Evolutionary conservation across 1,139 yeast genomes (phyloP).

Genomic region (Chernovozyma sophiae-reginae): DNA sequence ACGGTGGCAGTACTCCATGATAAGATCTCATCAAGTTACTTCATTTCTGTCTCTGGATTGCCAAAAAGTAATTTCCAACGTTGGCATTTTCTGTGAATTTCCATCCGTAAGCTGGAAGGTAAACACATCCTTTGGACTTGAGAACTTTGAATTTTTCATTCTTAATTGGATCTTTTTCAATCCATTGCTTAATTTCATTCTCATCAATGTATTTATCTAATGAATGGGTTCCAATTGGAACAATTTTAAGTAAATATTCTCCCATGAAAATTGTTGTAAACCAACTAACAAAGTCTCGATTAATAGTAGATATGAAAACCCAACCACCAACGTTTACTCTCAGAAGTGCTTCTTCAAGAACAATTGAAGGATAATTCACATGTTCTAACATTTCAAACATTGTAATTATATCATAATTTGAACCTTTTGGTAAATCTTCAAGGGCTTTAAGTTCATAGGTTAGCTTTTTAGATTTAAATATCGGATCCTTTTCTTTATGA

Average conservation of each 20-base stretch:
- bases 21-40: no score
- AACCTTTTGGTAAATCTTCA: conserved; percentile 48
- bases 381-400: conserved; percentile 95
- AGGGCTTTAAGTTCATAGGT: conserved; percentile 57
- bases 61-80: conserved; percentile 87
- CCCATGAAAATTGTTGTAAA: conserved; percentile 91
- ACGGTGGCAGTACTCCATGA: no score
- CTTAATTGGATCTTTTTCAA: conserved; percentile 29
- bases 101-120: conserved; percentile 87
- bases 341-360: conserved; percentile 61
- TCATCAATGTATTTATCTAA: conserved; percentile 81
- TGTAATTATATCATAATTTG: conserved; percentile 70
- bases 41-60: conserved; percentile 43
- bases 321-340: conserved; percentile 79
- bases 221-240: conserved; percentile 91
- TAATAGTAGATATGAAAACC: conserved; percentile 85
- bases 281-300: conserved; percentile 86
- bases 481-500: conserved; percentile 68
- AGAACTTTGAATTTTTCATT: conserved; percentile 53
- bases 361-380: conserved; percentile 77
- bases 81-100: conserved; percentile 53
- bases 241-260: conserved; percentile 72
- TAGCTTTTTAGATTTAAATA: conserved; percentile 42
- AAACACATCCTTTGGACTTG: conserved; percentile 72
- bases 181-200: conserved; percentile 66